Evolutionary conservation across 73 alveolate genomes (phyloP).

Genomic region (Tetrahymena elliotti): DNA sequence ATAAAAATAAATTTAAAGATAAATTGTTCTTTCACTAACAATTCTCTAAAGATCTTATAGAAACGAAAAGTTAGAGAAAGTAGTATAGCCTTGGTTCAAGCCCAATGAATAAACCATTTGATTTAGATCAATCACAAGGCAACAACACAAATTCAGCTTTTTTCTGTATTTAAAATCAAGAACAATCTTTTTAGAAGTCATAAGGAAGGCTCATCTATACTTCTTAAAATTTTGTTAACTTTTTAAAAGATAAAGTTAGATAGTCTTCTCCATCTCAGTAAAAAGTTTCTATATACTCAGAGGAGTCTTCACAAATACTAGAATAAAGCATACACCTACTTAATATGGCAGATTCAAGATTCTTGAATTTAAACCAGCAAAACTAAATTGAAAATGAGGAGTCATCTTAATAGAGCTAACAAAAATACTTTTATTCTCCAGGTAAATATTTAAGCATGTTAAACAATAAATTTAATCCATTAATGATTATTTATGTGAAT

Average conservation of each 20-base stretch:
- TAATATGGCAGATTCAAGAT: neutral
- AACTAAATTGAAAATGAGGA: neutral
- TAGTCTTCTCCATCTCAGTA: neutral
- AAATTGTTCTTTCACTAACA: neutral
- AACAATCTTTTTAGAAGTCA: neutral
- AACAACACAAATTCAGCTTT: neutral
- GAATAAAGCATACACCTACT: neutral
- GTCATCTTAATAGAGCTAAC: neutral
- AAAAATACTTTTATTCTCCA: neutral
- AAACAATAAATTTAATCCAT: too few species aligned
- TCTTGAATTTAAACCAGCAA: neutral
- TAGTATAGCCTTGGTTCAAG: neutral
- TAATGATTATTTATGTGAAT: too few species aligned
- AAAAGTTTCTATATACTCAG: neutral
- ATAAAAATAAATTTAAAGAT: neutral
- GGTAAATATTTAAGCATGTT: neutral
- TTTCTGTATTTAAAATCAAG: neutral
- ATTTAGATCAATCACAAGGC: neutral
- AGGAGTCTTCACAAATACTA: neutral
- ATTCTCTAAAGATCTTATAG: neutral
- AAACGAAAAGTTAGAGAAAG: neutral
- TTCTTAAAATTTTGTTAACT: neutral
- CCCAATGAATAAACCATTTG: neutral
- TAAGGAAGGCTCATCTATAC: neutral
- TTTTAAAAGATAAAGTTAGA: neutral